Base-by-base conservation (phyloP, 768 basidiomycete species). In the Kondoa malvinella region DNA sequence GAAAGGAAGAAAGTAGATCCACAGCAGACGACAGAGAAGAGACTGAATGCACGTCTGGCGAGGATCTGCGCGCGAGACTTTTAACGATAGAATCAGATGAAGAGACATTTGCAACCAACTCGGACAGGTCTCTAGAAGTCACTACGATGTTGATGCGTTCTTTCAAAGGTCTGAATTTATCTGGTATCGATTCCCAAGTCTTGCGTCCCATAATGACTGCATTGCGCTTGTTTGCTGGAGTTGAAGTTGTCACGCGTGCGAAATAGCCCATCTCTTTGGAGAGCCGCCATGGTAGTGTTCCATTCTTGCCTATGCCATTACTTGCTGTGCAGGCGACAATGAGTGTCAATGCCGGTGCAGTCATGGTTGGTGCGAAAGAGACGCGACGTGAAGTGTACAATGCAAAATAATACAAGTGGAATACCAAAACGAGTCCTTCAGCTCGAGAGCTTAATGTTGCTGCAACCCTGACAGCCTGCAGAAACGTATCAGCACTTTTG, bases 101-200 rank as follows among this genome's bases (percentile, higher is more conserved):
- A 27, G 26, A 60, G 25, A 32, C 26, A 17, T 32, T 8, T 21
- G 77, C 87, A 68, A 76, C 89, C 89, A 87, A 75, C 68, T 83
- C 77, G 71, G 85, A 87, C 59, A 79, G 77, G 29, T 75, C 57
- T 71, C 85, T 83, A 62, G 82, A 80, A 77, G 84, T 86, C 68
- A 92, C 78, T 67, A 99, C 84, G 29, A 92, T 76, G 75, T 97
- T 99, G 66, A 82, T 66, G 63, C 95, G 81, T 57, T 81, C 82
- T 56, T 82, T 80, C 25, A 99, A 81, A 2, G 95, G 95, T 70
- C 87, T 81, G 78, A 87, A 88, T 76, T 85, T 88, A 25, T 75
- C 71, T 4, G 95, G 94, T 66, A 99, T 96, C 76, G 89, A 89
- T 78, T 96, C 91, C 95, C 95, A 99, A 16, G 92, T 94, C 74